phyloP scores from a whole-genome alignment of 164 flowering plant species.

The Berberis vulgaris region DNA sequence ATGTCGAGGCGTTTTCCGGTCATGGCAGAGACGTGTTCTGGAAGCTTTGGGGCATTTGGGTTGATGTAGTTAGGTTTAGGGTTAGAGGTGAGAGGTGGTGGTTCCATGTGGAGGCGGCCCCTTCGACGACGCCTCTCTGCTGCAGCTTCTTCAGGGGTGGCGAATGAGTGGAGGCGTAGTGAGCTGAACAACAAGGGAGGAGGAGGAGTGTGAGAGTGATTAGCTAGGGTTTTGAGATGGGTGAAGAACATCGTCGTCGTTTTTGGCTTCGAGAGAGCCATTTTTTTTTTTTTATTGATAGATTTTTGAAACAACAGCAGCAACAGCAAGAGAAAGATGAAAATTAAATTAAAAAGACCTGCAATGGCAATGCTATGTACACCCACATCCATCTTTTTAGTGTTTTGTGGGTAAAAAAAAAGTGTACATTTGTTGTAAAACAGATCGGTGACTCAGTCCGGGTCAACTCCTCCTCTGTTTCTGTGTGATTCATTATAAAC shows the following conservation, averaged over 20 bases:
- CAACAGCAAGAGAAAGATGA: too few species aligned
- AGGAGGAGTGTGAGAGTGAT: conserved; percentile 13
- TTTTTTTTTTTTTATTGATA: neutral
- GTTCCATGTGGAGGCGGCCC: conserved; percentile 80
- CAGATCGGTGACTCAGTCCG: too few species aligned
- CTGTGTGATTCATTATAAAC: too few species aligned
- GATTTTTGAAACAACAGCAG: too few species aligned
- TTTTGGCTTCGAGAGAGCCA: conserved; percentile 46
- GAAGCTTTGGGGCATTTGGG: conserved; percentile 75
- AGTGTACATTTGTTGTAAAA: too few species aligned
- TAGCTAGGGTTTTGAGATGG: conserved; percentile 27
- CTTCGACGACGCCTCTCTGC: conserved; percentile 87
- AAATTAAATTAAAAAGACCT: too few species aligned
- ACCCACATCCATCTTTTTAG: too few species aligned
- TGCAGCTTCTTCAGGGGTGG: conserved; percentile 86
- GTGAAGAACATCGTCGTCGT: conserved; percentile 7
- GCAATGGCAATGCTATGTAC: too few species aligned
- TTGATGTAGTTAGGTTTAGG: conserved; percentile 33
- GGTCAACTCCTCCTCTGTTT: too few species aligned
- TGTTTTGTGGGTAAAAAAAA: too few species aligned
- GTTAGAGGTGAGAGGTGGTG: conserved; percentile 36
- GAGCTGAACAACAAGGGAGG: conserved; percentile 23
- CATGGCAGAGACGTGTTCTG: conserved; percentile 63
- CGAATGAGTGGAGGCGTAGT: conserved; percentile 60
- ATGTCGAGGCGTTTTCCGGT: conserved; percentile 69